Evolutionary conservation across 768 basidiomycete genomes (phyloP).

Genomic region (Cystoderma amianthinum): DNA sequence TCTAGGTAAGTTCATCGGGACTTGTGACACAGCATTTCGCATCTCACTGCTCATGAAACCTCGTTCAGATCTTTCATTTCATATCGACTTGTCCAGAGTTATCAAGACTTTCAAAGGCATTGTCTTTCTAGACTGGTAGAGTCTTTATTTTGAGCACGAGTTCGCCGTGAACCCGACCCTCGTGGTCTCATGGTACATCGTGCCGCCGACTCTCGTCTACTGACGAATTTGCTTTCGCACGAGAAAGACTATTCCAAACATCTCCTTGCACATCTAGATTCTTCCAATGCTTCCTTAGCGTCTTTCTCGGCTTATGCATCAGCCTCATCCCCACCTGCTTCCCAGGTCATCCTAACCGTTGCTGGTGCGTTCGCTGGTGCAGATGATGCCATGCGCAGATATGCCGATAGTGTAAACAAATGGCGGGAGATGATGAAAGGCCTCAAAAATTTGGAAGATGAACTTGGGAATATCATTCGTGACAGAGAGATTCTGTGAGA

Average conservation of each 20-base stretch:
- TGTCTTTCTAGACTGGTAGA: no score
- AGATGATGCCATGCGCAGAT: constrained; percentile 62
- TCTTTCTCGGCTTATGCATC: constrained; percentile 71
- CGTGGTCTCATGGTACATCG: constrained; percentile 63
- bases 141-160: no score
- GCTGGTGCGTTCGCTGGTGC: constrained; percentile 53
- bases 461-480: constrained; percentile 59
- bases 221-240: constrained; percentile 56
- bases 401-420: constrained; percentile 51
- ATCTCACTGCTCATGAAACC: no score
- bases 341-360: constrained; percentile 48
- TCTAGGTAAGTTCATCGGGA: no score
- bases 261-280: constrained; percentile 46
- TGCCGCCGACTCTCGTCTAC: constrained; percentile 65
- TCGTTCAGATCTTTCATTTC: no score
- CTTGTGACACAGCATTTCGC: no score
- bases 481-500: constrained; percentile 83
- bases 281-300: constrained; percentile 54
- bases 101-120: no score
- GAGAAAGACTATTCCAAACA: constrained; percentile 71
- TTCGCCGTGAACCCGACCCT: no score
- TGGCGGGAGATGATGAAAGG: constrained; percentile 57
- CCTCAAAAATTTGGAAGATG: constrained; percentile 66
- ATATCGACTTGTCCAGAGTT: no score
- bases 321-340: constrained; percentile 49